These are phyloP conservation scores for Simplicillium aogashimaense DNA, from an alignment of 2,329 filamentous ascomycete species.

Conservation along the genomic window DNA sequence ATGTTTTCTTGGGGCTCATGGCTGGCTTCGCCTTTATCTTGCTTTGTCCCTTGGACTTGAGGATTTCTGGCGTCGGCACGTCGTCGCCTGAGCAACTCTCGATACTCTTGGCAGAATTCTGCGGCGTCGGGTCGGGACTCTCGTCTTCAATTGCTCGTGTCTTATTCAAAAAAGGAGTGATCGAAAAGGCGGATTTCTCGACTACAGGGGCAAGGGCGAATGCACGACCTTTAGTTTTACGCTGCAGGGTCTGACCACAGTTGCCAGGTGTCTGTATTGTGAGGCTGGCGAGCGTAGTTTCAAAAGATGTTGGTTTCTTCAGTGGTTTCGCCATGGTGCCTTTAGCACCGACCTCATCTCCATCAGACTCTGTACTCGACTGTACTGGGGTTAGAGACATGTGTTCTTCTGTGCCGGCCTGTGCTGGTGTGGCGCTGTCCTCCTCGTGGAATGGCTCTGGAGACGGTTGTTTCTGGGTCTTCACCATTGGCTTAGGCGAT, in stretches of 20 bases:
- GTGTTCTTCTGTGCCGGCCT: background rate
- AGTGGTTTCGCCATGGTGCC: background rate
- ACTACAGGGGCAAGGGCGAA: conserved; percentile 47
- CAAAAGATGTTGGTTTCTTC: background rate
- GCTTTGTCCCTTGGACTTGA: too few species aligned
- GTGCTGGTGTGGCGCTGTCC: background rate
- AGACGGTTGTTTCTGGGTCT: background rate
- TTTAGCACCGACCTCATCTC: background rate
- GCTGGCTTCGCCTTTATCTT: too few species aligned
- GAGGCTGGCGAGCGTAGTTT: conserved; percentile 24
- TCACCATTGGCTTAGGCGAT: background rate
- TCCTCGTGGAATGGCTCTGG: too few species aligned
- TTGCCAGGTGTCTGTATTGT: conserved; percentile 37
- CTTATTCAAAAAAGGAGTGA: conserved; percentile 85
- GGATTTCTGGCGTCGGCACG: conserved; percentile 1
- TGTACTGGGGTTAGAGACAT: background rate
- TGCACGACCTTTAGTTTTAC: conserved; percentile 44
- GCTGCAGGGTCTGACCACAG: conserved; percentile 28
- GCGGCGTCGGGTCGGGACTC: conserved; percentile 12
- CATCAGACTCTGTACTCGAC: background rate
- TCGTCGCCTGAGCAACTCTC: background rate
- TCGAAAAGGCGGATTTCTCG: conserved; percentile 87
- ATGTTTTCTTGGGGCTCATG: too few species aligned
- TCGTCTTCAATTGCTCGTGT: conserved; percentile 44
- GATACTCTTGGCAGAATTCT: background rate